phyloP scores from a whole-genome alignment of 164 flowering plant genomes.

The Houttuynia cordata region DNA sequence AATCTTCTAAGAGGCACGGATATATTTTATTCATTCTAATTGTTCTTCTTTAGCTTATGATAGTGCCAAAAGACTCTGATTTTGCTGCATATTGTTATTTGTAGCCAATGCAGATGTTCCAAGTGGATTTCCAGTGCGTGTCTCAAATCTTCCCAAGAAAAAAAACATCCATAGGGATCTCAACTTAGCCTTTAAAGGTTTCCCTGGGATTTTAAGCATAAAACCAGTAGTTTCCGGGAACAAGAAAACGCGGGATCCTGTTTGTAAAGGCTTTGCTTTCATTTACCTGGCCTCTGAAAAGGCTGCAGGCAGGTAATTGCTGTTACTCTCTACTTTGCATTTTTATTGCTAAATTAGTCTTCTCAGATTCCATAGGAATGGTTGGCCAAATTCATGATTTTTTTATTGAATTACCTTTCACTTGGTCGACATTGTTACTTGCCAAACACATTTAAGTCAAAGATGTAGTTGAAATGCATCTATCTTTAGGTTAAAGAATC shows the following conservation, averaged over 20 bases:
- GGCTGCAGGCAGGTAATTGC: conserved; percentile 52
- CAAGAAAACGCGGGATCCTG: conserved; percentile 83
- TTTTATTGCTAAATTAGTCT: no score
- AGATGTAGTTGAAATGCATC: background rate
- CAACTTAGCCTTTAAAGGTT: conserved; percentile 47
- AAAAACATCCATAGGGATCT: conserved; percentile 77
- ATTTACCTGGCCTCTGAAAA: conserved; percentile 47
- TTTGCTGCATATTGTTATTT: conserved; percentile 8
- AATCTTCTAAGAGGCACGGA: no score
- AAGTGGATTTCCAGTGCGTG: conserved; percentile 46
- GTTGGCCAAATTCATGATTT: background rate
- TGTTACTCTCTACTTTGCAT: background rate
- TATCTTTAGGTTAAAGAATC: no score
- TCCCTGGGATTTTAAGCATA: conserved; percentile 48
- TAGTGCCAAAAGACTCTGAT: conserved; percentile 5
- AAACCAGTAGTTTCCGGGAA: conserved; percentile 69
- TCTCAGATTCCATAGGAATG: background rate
- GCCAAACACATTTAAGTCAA: background rate
- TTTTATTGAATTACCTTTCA: background rate
- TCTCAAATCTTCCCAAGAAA: conserved; percentile 82
- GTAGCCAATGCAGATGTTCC: conserved; percentile 40
- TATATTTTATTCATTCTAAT: background rate
- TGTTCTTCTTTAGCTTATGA: background rate
- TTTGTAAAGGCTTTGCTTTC: conserved; percentile 88
- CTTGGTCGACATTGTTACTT: background rate